Base-by-base conservation (phyloP, 805 yeast genomes). In the Myxozyma neglecta region DNA sequence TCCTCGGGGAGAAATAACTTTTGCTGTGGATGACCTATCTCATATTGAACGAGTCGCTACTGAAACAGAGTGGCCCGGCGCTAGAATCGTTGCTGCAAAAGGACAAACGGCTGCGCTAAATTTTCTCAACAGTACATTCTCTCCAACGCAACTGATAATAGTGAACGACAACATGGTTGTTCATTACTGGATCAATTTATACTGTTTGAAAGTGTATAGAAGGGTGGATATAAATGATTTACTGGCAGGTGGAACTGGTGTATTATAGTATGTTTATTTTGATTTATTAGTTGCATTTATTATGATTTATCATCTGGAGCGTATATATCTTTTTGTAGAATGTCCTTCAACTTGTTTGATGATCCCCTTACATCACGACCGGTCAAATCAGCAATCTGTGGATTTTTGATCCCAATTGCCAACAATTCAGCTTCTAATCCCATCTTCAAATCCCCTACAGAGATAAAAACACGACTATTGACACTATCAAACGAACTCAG, bases 1-100 rank as follows among this genome's bases (percentile, higher is more conserved):
- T 3, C 73, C 72, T 14, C 64, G 73, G 6, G 73, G 73, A 6
- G 74, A 70, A 55, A 43, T 53, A 35, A 53, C 63, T n/a, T 70
- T 71, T 49, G 51, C 58, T n/a, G 70, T 67, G 14, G 71, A 68
- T 14, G 70, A 70, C 47, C 51, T 64, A 24, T 53, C 62, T 9
- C 65, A 63, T 36, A 48, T 60, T 36, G 67, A 57, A 48, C 56
- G 66, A 14, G 56, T 57, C 8, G 57, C 60, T 29, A 53, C 50
- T 11, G 66, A 62, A 24, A 46, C 42, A 6, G 67, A 64, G 36
- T 62, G 62, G 64, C 65, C 66, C 8, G 66, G 67, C 3, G 67
- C 67, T 3, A 42, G 60, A 39, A 60, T 64, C 9, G 65, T 64
- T n/a, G 48, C 57, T n/a, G 64, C 65, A 14, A 56, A 35, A 16